Conservation (phyloP, 2,329 filamentous ascomycete species). For the Ophiostoma ips region DNA sequence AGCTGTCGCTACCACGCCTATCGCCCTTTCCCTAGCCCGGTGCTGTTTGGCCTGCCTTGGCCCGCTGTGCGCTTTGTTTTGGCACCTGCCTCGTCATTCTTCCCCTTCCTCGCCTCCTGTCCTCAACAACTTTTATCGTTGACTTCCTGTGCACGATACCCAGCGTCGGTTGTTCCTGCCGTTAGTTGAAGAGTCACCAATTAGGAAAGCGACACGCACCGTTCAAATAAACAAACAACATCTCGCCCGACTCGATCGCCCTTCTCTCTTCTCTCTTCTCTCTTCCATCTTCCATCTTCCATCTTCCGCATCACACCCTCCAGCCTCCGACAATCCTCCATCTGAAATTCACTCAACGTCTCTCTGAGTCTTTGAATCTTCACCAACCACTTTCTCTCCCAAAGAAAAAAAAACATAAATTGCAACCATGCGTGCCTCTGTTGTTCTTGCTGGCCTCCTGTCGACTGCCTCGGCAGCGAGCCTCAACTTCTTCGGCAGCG, state of each 20-base stretch:
- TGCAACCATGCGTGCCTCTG: constrained; percentile 29
- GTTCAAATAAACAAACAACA: not conserved
- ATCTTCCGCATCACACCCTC: too few species aligned
- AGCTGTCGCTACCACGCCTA: not conserved
- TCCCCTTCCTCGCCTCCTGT: not conserved
- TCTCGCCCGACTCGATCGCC: not conserved
- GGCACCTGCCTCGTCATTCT: constrained; percentile 1
- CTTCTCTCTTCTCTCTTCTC: not conserved
- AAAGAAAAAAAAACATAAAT: too few species aligned
- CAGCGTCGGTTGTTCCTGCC: not conserved
- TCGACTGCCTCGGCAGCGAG: constrained; percentile 27
- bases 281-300: not conserved
- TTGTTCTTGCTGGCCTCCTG: constrained; percentile 31
- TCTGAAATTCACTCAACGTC: not conserved
- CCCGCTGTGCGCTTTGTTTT: not conserved
- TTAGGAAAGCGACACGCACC: not conserved
- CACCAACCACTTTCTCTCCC: not conserved
- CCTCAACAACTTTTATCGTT: constrained; percentile 6
- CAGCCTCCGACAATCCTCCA: not conserved
- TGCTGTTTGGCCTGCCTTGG: not conserved
- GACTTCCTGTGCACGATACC: not conserved
- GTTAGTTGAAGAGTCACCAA: not conserved
- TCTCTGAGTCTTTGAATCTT: not conserved
- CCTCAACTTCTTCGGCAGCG: constrained; percentile 32
- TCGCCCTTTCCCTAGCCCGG: not conserved